phyloP scores from a whole-genome alignment of 768 basidiomycete species.

The Mycena olivaceomarginata region DNA sequence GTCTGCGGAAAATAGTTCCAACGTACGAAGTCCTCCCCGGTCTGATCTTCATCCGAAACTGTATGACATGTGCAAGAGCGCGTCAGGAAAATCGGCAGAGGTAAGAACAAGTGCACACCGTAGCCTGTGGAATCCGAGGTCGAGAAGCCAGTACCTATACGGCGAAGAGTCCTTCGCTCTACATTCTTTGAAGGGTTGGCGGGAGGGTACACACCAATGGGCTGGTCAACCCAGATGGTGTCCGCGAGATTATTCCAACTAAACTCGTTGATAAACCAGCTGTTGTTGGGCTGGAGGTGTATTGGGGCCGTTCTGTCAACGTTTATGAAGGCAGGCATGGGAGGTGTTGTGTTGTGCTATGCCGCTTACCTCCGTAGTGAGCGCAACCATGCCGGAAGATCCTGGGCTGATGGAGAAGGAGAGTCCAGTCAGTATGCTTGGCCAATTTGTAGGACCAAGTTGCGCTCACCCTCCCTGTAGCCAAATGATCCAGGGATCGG shows the following conservation, averaged over 20 bases:
- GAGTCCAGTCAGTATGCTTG: not conserved
- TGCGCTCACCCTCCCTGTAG: slow-evolving; percentile 70
- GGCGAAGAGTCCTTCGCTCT: not conserved
- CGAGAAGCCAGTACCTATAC: slow-evolving; percentile 63
- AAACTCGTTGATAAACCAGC: slow-evolving; percentile 56
- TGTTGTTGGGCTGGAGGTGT: slow-evolving; percentile 52
- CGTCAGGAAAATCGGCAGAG: not conserved
- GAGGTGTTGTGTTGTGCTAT: too few species aligned
- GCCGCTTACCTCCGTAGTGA: slow-evolving; percentile 75
- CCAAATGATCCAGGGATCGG: slow-evolving; percentile 83
- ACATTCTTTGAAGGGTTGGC: not conserved
- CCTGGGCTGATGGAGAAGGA: slow-evolving; percentile 68
- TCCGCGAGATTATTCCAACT: slow-evolving; percentile 66
- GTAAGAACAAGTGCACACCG: slow-evolving; percentile 50
- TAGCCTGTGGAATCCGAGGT: slow-evolving; percentile 66
- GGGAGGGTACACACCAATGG: slow-evolving; percentile 52
- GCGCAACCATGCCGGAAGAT: slow-evolving; percentile 80
- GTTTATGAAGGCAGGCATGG: too few species aligned
- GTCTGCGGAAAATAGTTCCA: not conserved
- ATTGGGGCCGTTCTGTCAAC: slow-evolving; percentile 38
- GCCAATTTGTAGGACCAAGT: not conserved
- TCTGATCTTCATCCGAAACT: slow-evolving; percentile 67
- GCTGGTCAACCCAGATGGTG: slow-evolving; percentile 72
- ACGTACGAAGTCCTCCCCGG: slow-evolving; percentile 54
- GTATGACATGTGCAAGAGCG: slow-evolving; percentile 1